phyloP scores from a whole-genome alignment of 768 basidiomycete genomes.

The Suillus plorans region DNA sequence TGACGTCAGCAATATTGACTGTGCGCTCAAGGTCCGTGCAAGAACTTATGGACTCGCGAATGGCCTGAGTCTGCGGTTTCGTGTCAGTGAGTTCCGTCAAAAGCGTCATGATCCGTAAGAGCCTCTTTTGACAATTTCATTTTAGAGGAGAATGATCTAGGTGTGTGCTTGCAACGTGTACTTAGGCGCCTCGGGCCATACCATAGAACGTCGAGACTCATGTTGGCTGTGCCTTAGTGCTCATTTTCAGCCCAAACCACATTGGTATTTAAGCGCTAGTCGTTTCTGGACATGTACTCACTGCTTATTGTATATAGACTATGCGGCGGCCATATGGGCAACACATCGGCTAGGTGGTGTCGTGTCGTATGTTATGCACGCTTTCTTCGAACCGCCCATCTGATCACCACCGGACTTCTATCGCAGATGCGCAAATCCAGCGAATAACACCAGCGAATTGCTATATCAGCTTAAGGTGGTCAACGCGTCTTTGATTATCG shows the following conservation, averaged over 20 bases:
- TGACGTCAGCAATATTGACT: neutral
- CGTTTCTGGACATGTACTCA: constrained; percentile 5
- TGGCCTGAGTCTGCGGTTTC: constrained; percentile 46
- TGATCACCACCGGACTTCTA: neutral
- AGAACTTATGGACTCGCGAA: constrained; percentile 57
- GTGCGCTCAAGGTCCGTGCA: constrained; percentile 30
- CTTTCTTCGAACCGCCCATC: neutral
- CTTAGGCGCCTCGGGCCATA: neutral
- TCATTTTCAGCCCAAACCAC: constrained; percentile 64
- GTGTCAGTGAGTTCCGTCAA: constrained; percentile 39
- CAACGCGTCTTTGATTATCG: constrained; percentile 28
- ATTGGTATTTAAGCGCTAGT: constrained; percentile 41
- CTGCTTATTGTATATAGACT: constrained; percentile 38
- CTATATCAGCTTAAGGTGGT: constrained; percentile 31
- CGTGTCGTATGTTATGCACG: constrained; percentile 45
- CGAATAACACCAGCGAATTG: constrained; percentile 33
- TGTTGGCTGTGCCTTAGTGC: constrained; percentile 38
- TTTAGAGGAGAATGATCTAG: constrained; percentile 50
- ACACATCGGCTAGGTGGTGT: constrained; percentile 56
- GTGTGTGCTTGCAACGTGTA: constrained; percentile 31
- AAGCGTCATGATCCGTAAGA: neutral
- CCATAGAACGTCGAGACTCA: constrained; percentile 6
- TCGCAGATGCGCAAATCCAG: constrained; percentile 35
- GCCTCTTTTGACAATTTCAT: neutral
- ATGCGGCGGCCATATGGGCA: constrained; percentile 57